Conservation (phyloP, 768 basidiomycete species). For the Russula sp. region DNA sequence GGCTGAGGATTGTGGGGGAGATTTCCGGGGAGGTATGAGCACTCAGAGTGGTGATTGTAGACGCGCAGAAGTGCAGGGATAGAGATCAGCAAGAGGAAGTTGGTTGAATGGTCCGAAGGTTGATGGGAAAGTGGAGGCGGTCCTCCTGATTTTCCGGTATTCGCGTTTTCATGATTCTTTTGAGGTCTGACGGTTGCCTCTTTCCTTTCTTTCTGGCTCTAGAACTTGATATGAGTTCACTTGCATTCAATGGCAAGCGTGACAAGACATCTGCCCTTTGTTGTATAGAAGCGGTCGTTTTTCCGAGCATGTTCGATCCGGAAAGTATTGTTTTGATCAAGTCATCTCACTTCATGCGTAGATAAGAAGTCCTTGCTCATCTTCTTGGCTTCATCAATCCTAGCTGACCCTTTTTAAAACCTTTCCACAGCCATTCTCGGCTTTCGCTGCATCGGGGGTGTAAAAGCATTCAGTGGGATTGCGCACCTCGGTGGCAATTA, state of each 20-base stretch:
- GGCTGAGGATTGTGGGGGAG: neutral
- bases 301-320: neutral
- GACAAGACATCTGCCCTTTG: neutral
- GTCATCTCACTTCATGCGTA: neutral
- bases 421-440: neutral
- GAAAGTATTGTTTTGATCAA: neutral
- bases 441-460: neutral
- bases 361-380: neutral
- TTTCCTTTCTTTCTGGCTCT: neutral
- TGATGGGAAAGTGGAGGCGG: neutral
- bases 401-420: neutral
- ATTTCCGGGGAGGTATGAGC: neutral
- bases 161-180: neutral
- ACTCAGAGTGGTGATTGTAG: neutral
- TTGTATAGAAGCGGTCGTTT: neutral
- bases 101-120: neutral
- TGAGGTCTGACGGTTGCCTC: neutral
- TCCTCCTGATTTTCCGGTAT: neutral
- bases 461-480: neutral
- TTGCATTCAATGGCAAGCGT: neutral
- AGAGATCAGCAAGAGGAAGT: neutral
- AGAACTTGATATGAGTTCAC: neutral
- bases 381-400: neutral
- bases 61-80: neutral
- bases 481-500: neutral